Base-by-base conservation (phyloP, 768 basidiomycete species). In the Lactarius psammicola region DNA sequence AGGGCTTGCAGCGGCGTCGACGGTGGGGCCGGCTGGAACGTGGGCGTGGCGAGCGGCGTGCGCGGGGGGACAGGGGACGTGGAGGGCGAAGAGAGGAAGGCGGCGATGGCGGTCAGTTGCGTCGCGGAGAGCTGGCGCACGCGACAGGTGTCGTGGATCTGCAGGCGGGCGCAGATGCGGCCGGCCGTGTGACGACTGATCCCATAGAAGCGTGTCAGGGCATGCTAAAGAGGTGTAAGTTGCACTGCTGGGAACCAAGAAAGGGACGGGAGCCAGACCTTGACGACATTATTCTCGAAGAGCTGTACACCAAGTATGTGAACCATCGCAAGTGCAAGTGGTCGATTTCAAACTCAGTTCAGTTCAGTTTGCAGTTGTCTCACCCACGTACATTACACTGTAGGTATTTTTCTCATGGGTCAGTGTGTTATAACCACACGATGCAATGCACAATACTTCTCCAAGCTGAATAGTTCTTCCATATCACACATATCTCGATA, bases 51-150 rank as follows among this genome's bases (percentile, higher is more conserved):
- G 38, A 94, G 84, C 15, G 88, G 88, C 68, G 87, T 83, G 42
- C 82, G 82, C 7, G 87, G 84, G 3, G 90, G 82, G 13, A 85
- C 80, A 0, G 87, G 80, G 3, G 89, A 84, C 20, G 92, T 94
- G 28, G 84, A 78, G 1, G 97, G 95, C 0, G 94, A 92, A 5
- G 95, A 95, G 11, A 99, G 87, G 77, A 94, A 96, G 7, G 96
- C 92, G 15, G 95, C 89, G n/a, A 99, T 84, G 18, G 89, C 84
- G 17, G 94, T 97, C 58, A 95, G 80, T 82, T 99, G 97, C 40
- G 85, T 80, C 34, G 94, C 88, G 31, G 92, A 87, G 36, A 99
- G 82, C 74, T 93, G 85, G 57, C 84, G 84, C 69, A 99, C 86
- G 76, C 84, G 87, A 78, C 89, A 86, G 68, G 82, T 82, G 80